Conservation (phyloP, 2,329 filamentous ascomycete genomes). For the Aspergillus pseudoviridinutans region DNA sequence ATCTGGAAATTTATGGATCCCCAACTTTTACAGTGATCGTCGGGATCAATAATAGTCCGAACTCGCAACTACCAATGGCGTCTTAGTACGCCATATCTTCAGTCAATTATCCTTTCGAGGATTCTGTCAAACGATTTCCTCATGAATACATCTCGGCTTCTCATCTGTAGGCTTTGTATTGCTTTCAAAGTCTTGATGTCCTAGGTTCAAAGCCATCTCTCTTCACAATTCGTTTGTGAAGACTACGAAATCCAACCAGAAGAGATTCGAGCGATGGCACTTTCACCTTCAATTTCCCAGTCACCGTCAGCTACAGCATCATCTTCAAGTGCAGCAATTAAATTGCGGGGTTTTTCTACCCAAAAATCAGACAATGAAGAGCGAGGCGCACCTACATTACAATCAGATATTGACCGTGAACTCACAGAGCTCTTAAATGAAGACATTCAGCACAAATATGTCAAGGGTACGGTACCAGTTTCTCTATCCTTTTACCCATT, state of each 20-base stretch:
- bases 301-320: constrained; percentile 33
- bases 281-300: constrained; percentile 41
- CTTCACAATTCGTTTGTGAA: background rate
- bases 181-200: background rate
- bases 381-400: constrained; percentile 14
- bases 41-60: constrained; percentile 33
- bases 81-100: background rate
- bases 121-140: background rate
- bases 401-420: constrained; percentile 33
- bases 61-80: background rate
- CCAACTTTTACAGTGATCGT: constrained; percentile 4
- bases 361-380: constrained; percentile 22
- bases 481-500: background rate
- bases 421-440: constrained; percentile 75
- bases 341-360: constrained; percentile 32
- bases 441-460: constrained; percentile 79
- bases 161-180: background rate
- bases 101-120: no score
- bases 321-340: constrained; percentile 29
- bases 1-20: constrained; percentile 27
- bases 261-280: constrained; percentile 29
- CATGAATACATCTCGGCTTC: background rate
- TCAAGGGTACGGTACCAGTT: constrained; percentile 60
- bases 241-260: background rate
- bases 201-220: background rate